phyloP scores from a whole-genome alignment of 495 filamentous ascomycete species.

The Choiromyces venosus region DNA sequence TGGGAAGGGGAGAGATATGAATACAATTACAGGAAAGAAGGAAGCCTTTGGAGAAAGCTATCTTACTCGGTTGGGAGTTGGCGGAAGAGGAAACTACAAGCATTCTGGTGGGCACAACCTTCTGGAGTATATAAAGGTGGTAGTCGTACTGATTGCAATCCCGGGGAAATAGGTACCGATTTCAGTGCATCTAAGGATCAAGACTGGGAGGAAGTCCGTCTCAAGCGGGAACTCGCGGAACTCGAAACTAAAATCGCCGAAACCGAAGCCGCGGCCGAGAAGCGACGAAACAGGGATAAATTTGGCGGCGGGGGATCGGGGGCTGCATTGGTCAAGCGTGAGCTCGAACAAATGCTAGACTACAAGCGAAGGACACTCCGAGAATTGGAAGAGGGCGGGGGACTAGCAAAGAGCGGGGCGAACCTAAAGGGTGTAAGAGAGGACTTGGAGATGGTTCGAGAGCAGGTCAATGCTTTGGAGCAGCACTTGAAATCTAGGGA shows the following conservation, averaged over 20 bases:
- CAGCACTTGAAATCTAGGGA: constrained; percentile 56
- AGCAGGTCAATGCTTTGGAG: constrained; percentile 68
- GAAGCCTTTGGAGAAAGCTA: constrained; percentile 97
- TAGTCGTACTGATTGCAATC: constrained; percentile 1
- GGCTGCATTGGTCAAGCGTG: constrained; percentile 83
- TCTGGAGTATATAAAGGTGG: background rate
- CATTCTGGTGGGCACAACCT: constrained; percentile 48
- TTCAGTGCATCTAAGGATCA: constrained; percentile 63
- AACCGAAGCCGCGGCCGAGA: constrained; percentile 62
- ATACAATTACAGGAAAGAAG: constrained; percentile 51
- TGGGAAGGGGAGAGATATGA: constrained; percentile 34
- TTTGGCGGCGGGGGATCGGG: constrained; percentile 48
- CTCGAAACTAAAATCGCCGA: constrained; percentile 76
- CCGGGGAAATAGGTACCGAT: constrained; percentile 58
- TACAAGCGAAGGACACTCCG: constrained; percentile 64
- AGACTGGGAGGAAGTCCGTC: constrained; percentile 94
- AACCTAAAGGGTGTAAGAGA: constrained; percentile 59
- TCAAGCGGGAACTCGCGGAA: constrained; percentile 84
- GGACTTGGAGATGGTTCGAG: constrained; percentile 67
- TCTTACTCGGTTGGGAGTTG: constrained; percentile 78
- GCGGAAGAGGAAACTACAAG: constrained; percentile 64
- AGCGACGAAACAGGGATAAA: constrained; percentile 53
- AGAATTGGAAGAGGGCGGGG: constrained; percentile 70
- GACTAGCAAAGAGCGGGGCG: constrained; percentile 56
- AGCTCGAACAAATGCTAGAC: constrained; percentile 82